phyloP scores from a whole-genome alignment of 768 basidiomycete genomes.

The Phanerochaete carnosa region DNA sequence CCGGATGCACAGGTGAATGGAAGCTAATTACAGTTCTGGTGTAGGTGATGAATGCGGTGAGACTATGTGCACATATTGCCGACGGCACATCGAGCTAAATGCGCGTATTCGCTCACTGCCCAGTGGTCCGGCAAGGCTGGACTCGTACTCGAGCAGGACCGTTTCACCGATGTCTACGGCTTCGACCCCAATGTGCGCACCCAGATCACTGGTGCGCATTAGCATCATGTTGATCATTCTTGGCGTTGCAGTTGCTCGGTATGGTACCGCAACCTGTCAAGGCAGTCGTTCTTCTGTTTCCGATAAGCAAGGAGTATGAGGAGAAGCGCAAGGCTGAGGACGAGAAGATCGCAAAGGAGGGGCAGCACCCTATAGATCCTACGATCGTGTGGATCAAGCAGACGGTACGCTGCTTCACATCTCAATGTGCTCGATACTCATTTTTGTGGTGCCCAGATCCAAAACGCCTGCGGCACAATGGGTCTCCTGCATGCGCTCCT shows the following conservation, averaged over 20 bases:
- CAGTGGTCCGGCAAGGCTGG: slow-evolving; percentile 76
- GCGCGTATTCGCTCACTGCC: background rate
- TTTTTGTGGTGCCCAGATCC: slow-evolving; percentile 26
- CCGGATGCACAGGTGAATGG: background rate
- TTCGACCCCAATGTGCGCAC: slow-evolving; percentile 58
- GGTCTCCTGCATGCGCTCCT: slow-evolving; percentile 79
- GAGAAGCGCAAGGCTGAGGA: slow-evolving; percentile 58
- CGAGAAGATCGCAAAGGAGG: slow-evolving; percentile 42
- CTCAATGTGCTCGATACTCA: background rate
- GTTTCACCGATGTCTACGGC: slow-evolving; percentile 73
- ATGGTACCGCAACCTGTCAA: slow-evolving; percentile 74
- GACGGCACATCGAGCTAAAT: background rate
- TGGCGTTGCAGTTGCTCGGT: slow-evolving; percentile 51
- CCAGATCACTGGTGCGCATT: background rate
- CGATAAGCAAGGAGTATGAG: slow-evolving; percentile 53
- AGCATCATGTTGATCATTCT: background rate
- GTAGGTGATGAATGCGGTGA: slow-evolving; percentile 48
- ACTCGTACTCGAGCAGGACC: slow-evolving; percentile 42
- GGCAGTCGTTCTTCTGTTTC: slow-evolving; percentile 86
- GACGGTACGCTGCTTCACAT: slow-evolving; percentile 47
- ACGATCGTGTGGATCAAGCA: slow-evolving; percentile 88
- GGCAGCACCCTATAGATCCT: slow-evolving; percentile 49
- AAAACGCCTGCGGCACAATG: slow-evolving; percentile 63
- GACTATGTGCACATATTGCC: slow-evolving; percentile 7
- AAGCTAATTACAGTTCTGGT: background rate